These are phyloP conservation scores for Triticum dicoccoides DNA, from an alignment of 176 grass and related monocot genomes.

Conservation along the genomic window DNA sequence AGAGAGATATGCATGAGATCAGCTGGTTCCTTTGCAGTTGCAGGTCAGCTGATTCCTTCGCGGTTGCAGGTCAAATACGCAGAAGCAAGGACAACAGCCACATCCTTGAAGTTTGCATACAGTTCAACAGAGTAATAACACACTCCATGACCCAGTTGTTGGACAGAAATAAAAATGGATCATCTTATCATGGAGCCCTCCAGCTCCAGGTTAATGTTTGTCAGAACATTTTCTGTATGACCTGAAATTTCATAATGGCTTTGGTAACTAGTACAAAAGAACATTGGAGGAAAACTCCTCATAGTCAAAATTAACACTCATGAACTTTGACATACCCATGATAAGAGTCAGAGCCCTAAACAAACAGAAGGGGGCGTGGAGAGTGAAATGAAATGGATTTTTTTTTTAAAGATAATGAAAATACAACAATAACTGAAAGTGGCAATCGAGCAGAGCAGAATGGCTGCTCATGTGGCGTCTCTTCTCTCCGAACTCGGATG, in stretches of 20 bases:
- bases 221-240: not conserved
- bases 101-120: not conserved
- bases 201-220: not conserved
- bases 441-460: slow-evolving; percentile 16
- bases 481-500: slow-evolving; percentile 2
- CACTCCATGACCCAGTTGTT: not conserved
- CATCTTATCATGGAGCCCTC: not conserved
- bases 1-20: not conserved
- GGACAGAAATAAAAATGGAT: not conserved
- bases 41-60: not conserved
- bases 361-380: not conserved
- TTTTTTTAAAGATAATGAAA: slow-evolving; percentile 21
- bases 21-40: not conserved
- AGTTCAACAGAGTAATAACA: not conserved
- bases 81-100: not conserved
- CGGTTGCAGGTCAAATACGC: not conserved
- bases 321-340: slow-evolving; percentile 1
- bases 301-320: not conserved
- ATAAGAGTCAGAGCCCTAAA: slow-evolving; percentile 5
- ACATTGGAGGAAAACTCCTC: not conserved
- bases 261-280: slow-evolving; percentile 6
- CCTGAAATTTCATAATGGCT: not conserved
- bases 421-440: slow-evolving; percentile 12
- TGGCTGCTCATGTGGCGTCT: not conserved
- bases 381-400: not conserved